Evolutionary conservation across 1,284 basidiomycete genomes (phyloP).

Genomic region (Tausonia pullulans): DNA sequence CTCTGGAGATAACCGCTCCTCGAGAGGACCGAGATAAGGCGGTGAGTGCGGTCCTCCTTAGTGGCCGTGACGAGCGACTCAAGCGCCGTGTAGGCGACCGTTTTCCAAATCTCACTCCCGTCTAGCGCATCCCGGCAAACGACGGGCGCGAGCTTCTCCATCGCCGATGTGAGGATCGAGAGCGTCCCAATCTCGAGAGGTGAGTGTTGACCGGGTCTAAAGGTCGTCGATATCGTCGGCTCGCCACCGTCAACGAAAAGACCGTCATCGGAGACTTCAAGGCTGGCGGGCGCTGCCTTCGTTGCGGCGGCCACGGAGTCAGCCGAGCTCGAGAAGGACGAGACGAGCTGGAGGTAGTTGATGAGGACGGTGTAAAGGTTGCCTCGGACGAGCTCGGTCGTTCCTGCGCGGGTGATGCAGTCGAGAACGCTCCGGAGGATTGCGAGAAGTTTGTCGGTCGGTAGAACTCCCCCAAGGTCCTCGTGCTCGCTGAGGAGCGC

Average conservation of each 20-base stretch:
- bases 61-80: constrained; percentile 59
- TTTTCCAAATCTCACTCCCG: constrained; percentile 92
- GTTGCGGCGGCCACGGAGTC: no score
- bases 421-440: constrained; percentile 69
- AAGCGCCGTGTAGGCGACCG: constrained; percentile 76
- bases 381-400: constrained; percentile 81
- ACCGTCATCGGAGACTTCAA: no score
- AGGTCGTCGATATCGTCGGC: neutral
- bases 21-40: constrained; percentile 50
- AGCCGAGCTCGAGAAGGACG: constrained; percentile 3
- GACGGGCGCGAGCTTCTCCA: constrained; percentile 63
- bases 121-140: constrained; percentile 85
- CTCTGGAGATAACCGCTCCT: constrained; percentile 70
- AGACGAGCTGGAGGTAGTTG: constrained; percentile 68
- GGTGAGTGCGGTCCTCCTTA: constrained; percentile 49
- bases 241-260: neutral
- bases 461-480: constrained; percentile 52
- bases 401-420: constrained; percentile 63
- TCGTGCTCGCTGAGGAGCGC: constrained; percentile 45
- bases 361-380: constrained; percentile 87
- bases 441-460: constrained; percentile 63
- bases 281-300: no score
- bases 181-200: constrained; percentile 53
- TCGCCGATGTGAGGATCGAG: constrained; percentile 41
- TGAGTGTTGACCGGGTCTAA: constrained; percentile 21